Percentiles rank a stretch among this genome's conserved stretches.
These are phyloP conservation scores for Termitomyces sp. DNA, from an alignment of 768 basidiomycete species.

Conservation along the genomic window DNA sequence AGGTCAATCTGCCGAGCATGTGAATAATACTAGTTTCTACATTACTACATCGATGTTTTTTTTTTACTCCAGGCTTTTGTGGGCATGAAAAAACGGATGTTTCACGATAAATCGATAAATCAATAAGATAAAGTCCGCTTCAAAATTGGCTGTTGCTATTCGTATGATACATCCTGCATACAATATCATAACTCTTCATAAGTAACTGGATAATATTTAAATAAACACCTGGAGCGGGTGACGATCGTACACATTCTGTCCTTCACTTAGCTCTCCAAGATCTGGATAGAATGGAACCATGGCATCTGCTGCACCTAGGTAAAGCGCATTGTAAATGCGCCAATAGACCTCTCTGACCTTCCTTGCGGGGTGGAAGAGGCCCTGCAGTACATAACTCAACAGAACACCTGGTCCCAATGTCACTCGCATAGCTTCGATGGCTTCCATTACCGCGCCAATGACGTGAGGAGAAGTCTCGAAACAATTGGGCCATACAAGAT, in stretches of 20 bases:
- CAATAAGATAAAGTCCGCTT: background rate
- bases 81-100: background rate
- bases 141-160: background rate
- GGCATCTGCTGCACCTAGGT: conserved; percentile 86
- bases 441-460: conserved; percentile 97
- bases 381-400: conserved; percentile 89
- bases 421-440: conserved; percentile 95
- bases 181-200: background rate
- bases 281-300: conserved; percentile 96
- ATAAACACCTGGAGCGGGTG: conserved; percentile 84
- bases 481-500: conserved; percentile 98
- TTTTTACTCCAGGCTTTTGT: background rate
- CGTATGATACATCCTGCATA: conserved; percentile 4
- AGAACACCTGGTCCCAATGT: conserved; percentile 92
- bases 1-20: background rate
- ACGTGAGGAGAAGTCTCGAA: conserved; percentile 99
- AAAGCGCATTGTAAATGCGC: conserved; percentile 92
- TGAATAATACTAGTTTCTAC: background rate
- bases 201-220: conserved; percentile 23
- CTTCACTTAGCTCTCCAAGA: conserved; percentile 84
- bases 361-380: conserved; percentile 94
- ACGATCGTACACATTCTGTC: conserved; percentile 83
- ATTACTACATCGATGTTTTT: background rate
- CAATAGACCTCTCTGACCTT: conserved; percentile 98
- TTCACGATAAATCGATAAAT: too few species aligned